Conservation (phyloP, 1,284 basidiomycete genomes). For the Cystobasidiaceae sp. region DNA sequence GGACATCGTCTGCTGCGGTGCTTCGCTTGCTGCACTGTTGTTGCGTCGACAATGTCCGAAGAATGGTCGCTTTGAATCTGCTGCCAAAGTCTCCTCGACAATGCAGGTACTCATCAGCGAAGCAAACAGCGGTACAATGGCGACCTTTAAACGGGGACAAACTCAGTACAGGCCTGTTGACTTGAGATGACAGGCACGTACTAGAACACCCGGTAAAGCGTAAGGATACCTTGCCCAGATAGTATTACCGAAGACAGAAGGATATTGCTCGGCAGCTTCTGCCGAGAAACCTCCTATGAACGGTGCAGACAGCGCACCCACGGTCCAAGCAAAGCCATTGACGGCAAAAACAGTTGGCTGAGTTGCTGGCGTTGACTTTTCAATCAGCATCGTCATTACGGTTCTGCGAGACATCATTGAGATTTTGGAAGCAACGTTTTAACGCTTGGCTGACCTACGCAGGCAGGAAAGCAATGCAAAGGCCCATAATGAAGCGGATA, state of each 20-base stretch:
- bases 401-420: neutral
- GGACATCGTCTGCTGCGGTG: too few relatives aligned
- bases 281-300: neutral
- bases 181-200: neutral
- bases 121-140: neutral
- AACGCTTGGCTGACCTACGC: neutral
- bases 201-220: neutral
- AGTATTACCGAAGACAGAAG: neutral
- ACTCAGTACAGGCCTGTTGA: neutral
- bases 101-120: too few relatives aligned
- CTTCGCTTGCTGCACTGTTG: too few relatives aligned
- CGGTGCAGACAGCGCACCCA: neutral
- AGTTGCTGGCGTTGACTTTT: neutral
- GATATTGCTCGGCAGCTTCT: neutral
- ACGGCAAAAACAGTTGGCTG: constrained; percentile 2
- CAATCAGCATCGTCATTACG: neutral
- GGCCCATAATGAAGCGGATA: constrained; percentile 2
- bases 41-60: too few relatives aligned
- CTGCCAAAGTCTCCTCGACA: too few relatives aligned
- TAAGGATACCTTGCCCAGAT: constrained; percentile 7
- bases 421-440: neutral
- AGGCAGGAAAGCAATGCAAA: constrained; percentile 8
- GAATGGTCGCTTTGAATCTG: too few relatives aligned
- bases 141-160: neutral
- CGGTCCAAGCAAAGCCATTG: neutral